Percentiles rank a stretch among this genome's conserved stretches.
These are phyloP conservation scores for Corynascus novoguineensis DNA, from an alignment of 495 filamentous ascomycete genomes.

Conservation along the genomic window DNA sequence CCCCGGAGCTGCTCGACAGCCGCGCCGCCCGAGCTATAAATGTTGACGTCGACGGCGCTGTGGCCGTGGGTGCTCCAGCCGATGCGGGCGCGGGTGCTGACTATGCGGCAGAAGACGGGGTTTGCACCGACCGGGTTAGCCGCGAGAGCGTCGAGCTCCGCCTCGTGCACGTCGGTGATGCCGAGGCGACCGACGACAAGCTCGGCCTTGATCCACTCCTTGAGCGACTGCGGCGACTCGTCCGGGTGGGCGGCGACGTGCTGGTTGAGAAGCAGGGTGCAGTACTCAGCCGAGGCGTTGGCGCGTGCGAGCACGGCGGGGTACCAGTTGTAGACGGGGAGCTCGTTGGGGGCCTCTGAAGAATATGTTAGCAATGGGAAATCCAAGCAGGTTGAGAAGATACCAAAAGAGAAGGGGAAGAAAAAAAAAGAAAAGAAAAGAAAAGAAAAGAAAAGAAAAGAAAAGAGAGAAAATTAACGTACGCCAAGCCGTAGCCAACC, in stretches of 20 bases:
- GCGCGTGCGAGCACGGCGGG: conserved; percentile 76
- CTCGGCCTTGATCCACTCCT: conserved; percentile 53
- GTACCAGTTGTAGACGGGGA: conserved; percentile 73
- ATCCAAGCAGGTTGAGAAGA: neutral
- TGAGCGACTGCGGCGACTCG: conserved; percentile 37
- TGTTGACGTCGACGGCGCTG: conserved; percentile 85
- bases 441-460: no score
- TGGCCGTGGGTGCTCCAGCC: conserved; percentile 93
- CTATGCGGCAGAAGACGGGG: conserved; percentile 73
- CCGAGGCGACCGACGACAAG: conserved; percentile 65
- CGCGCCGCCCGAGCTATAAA: conserved; percentile 62
- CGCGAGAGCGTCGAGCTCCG: conserved; percentile 65
- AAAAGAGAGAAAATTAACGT: no score
- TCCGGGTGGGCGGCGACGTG: conserved; percentile 43
- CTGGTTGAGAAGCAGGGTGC: conserved; percentile 52
- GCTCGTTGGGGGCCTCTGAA: conserved; percentile 32
- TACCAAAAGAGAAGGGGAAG: neutral
- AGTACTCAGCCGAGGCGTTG: conserved; percentile 68
- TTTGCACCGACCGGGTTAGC: conserved; percentile 44
- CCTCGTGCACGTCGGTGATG: conserved; percentile 63
- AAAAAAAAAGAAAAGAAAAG: no score
- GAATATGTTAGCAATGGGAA: conserved; percentile 14
- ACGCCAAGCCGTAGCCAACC: conserved; percentile 73
- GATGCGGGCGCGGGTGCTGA: conserved; percentile 79
- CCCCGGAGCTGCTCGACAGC: conserved; percentile 55